phyloP scores from a whole-genome alignment of 495 filamentous ascomycete genomes.

The Tuber umbilicatum region DNA sequence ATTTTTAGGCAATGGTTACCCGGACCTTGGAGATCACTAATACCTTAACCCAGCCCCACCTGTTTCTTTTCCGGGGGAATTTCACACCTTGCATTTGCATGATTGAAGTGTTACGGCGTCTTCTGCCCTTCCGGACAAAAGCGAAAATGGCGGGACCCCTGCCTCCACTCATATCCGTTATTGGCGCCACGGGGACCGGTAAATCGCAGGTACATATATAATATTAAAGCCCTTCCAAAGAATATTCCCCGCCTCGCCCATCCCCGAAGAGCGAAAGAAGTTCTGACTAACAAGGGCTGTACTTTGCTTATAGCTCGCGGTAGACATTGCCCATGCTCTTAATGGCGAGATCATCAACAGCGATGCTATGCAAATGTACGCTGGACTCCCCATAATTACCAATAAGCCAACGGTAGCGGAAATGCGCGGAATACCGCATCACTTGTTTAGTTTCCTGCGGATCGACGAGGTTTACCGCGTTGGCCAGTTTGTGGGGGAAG shows the following conservation, averaged over 20 bases:
- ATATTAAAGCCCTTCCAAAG: not conserved
- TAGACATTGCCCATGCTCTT: conserved; percentile 73
- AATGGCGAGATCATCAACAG: conserved; percentile 97
- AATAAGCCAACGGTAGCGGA: conserved; percentile 79
- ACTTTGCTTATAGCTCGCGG: conserved; percentile 62
- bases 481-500: conserved; percentile 62
- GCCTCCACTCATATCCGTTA: conserved; percentile 66
- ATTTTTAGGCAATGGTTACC: not conserved
- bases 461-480: conserved; percentile 74
- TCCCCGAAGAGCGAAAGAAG: not conserved
- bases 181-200: conserved; percentile 91
- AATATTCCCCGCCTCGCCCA: conserved; percentile 24
- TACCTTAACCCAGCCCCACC: not conserved
- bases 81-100: not conserved
- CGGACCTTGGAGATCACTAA: not conserved
- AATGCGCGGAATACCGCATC: conserved; percentile 75
- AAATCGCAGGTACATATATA: conserved; percentile 85
- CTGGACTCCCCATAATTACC: conserved; percentile 86
- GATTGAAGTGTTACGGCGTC: not conserved
- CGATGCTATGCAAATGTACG: conserved; percentile 98
- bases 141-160: conserved; percentile 4
- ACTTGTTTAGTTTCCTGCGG: conserved; percentile 71
- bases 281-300: not conserved
- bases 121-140: not conserved
- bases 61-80: not conserved